Conservation (phyloP, 116 monocot genomes). For the Cymodocea nodosa region DNA sequence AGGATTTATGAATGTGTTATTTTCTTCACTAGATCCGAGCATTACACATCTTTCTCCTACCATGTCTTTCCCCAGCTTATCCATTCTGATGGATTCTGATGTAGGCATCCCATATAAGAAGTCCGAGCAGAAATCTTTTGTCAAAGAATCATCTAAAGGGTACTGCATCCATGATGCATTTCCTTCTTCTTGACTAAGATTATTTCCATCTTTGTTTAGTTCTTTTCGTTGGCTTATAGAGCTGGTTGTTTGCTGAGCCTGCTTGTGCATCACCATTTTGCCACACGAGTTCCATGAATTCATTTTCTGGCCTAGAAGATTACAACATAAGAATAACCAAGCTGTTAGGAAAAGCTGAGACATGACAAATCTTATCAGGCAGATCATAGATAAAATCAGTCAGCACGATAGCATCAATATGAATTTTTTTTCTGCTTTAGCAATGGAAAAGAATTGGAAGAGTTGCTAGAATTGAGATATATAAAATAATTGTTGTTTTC, state of each 20-base stretch:
- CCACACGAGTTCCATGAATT: conserved; percentile 73
- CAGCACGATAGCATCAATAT: too few relatives aligned
- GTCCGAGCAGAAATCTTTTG: conserved; percentile 40
- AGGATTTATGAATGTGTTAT: not conserved
- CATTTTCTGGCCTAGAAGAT: conserved; percentile 35
- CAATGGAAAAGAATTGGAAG: not conserved
- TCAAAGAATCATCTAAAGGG: conserved; percentile 40
- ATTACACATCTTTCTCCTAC: too few relatives aligned
- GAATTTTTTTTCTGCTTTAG: not conserved
- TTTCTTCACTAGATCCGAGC: not conserved
- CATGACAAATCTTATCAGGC: too few relatives aligned
- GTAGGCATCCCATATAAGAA: conserved; percentile 32
- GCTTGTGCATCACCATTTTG: conserved; percentile 59
- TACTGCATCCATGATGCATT: conserved; percentile 46
- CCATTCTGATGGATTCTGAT: not conserved
- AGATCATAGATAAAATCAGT: too few relatives aligned
- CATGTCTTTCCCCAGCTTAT: conserved; percentile 16
- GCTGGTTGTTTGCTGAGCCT: conserved; percentile 28
- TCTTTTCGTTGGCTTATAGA: conserved; percentile 15
- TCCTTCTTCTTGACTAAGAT: conserved; percentile 26
- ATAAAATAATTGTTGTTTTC: too few relatives aligned
- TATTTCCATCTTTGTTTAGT: conserved; percentile 3
- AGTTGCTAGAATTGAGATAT: too few relatives aligned
- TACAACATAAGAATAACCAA: not conserved
- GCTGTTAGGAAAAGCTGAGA: not conserved